Conservation (phyloP, 2,329 filamentous ascomycete genomes). For the Phyllosticta paracitricarpa region DNA sequence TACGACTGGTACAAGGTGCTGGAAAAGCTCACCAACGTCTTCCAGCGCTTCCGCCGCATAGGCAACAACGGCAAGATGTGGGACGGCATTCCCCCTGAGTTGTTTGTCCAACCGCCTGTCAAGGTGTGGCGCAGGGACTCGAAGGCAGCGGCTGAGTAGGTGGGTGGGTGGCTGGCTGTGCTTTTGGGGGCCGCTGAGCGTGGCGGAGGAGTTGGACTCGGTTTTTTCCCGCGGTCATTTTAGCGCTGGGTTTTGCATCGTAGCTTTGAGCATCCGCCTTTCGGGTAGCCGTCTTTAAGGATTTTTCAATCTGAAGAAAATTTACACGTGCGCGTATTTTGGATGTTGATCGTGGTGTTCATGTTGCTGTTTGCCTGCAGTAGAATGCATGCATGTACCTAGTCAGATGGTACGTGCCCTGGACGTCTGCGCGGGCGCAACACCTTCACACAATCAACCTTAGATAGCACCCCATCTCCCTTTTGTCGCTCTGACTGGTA, state of each 20-base stretch:
- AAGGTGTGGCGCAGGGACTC: conserved; percentile 27
- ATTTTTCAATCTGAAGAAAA: too few species aligned
- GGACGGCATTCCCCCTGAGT: conserved; percentile 33
- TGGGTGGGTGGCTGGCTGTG: not conserved
- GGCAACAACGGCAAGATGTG: conserved; percentile 5
- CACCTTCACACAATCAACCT: too few species aligned
- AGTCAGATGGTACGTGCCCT: too few species aligned
- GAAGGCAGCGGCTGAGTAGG: not conserved
- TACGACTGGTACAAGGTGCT: conserved; percentile 43
- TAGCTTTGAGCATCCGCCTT: not conserved
- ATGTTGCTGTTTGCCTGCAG: too few species aligned
- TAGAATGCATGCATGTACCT: too few species aligned
- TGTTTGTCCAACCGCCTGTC: conserved; percentile 28
- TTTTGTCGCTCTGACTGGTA: too few species aligned
- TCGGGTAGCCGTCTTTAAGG: not conserved
- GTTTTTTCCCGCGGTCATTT: not conserved
- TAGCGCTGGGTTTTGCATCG: not conserved
- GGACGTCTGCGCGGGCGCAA: too few species aligned
- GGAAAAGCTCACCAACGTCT: conserved; percentile 37
- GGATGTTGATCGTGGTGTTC: too few species aligned
- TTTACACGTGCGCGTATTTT: too few species aligned
- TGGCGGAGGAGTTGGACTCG: not conserved
- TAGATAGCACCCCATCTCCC: too few species aligned
- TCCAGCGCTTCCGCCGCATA: conserved; percentile 33
- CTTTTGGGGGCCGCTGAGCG: not conserved